These are phyloP conservation scores for Nicotiana tabacum DNA, from an alignment of 257 asterid genomes.

Conservation along the genomic window DNA sequence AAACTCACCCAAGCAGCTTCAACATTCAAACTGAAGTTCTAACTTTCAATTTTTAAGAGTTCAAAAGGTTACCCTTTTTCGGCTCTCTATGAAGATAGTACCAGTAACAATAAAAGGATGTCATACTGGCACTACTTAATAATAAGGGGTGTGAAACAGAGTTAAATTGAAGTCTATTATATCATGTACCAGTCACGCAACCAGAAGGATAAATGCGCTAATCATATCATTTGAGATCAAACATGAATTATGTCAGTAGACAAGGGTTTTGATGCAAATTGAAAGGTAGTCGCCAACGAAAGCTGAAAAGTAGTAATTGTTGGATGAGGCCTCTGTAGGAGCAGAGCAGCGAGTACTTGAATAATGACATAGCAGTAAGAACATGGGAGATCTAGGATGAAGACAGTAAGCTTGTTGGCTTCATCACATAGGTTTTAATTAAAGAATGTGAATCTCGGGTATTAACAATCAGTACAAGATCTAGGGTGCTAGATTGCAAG, in stretches of 20 bases:
- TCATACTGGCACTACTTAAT: neutral
- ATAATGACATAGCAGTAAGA: neutral
- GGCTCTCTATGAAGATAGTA: neutral
- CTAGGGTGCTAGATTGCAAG: neutral
- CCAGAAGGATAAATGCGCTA: neutral
- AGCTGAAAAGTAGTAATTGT: neutral
- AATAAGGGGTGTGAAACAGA: neutral
- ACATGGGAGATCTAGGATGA: conserved; percentile 7
- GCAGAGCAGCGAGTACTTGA: neutral
- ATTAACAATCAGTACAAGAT: neutral
- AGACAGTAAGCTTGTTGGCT: neutral
- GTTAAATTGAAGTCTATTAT: neutral
- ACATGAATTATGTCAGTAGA: neutral
- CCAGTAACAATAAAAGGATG: neutral
- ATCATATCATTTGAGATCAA: neutral
- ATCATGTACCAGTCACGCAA: neutral
- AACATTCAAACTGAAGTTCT: neutral
- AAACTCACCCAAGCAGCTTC: neutral
- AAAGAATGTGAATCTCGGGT: neutral
- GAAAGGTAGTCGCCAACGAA: neutral
- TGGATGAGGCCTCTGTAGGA: neutral
- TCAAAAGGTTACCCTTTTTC: neutral
- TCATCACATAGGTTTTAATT: neutral
- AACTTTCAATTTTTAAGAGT: neutral
- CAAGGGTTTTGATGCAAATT: neutral